phyloP scores from a whole-genome alignment of 225 moss, liverwort and hornwort genomes.

The Marchantia polymorpha region DNA sequence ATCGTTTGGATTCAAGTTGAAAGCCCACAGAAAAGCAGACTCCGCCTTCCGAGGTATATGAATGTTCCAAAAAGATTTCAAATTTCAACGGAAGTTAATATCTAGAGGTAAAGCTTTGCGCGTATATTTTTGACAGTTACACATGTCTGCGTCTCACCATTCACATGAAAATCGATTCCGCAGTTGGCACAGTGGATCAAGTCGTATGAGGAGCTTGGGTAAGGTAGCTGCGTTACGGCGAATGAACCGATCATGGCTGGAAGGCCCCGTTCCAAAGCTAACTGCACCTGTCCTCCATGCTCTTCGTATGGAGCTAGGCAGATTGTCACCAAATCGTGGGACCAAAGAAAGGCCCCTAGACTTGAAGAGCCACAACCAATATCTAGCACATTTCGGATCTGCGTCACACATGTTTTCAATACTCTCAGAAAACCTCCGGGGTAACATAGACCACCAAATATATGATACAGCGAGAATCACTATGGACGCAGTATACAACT shows the following conservation, averaged over 20 bases:
- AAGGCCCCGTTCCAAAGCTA: conserved; percentile 48
- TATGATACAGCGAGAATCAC: no score
- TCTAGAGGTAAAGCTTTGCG: no score
- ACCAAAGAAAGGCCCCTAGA: conserved; percentile 38
- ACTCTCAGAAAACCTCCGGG: not conserved
- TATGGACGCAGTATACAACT: no score
- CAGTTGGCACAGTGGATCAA: conserved; percentile 48
- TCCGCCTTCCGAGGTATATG: no score
- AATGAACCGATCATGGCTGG: conserved; percentile 45
- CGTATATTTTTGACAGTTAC: no score
- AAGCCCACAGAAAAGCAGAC: no score
- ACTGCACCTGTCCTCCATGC: conserved; percentile 46
- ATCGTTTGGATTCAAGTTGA: not conserved
- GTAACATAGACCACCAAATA: no score
- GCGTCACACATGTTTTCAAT: not conserved
- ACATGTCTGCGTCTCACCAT: conserved; percentile 16
- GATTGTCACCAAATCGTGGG: conserved; percentile 33
- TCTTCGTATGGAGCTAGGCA: conserved; percentile 40
- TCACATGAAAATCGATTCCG: conserved; percentile 24
- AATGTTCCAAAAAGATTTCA: no score
- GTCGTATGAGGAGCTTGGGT: conserved; percentile 50
- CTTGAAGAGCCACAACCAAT: conserved; percentile 44
- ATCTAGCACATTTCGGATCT: conserved; percentile 48
- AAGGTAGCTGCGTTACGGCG: conserved; percentile 34
- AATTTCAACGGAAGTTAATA: no score